These are phyloP conservation scores for Wickerhamomyces tratensis DNA, from an alignment of 805 yeast genomes.

Conservation along the genomic window DNA sequence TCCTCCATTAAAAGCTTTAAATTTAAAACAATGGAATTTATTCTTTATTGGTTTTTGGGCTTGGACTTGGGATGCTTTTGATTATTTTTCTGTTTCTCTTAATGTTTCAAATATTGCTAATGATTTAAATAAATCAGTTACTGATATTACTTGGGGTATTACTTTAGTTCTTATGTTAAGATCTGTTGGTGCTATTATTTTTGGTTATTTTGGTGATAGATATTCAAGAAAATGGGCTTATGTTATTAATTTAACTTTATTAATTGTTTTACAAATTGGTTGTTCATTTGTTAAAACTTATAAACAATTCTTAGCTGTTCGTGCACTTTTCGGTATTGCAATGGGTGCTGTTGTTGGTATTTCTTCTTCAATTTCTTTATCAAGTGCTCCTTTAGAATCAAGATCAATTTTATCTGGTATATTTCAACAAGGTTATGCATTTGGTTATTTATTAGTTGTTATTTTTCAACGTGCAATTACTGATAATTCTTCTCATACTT, in stretches of 20 bases:
- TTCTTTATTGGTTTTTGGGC: conserved; percentile 43
- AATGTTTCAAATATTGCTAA: conserved; percentile 38
- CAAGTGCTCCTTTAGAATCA: conserved; percentile 42
- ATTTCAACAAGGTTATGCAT: conserved; percentile 74
- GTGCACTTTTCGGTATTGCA: conserved; percentile 51
- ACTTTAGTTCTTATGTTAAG: conserved; percentile 61
- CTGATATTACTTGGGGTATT: conserved; percentile 49
- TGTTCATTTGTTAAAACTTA: conserved; percentile 52
- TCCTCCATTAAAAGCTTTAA: conserved; percentile 40
- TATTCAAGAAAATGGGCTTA: conserved; percentile 56
- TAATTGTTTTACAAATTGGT: conserved; percentile 49
- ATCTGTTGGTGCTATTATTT: conserved; percentile 55
- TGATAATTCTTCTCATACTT: conserved; percentile 37
- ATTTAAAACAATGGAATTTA: conserved; percentile 42
- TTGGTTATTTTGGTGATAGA: conserved; percentile 50
- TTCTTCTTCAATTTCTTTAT: conserved; percentile 38
- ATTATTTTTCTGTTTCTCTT: conserved; percentile 48
- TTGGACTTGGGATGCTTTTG: conserved; percentile 63
- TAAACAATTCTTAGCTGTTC: conserved; percentile 47
- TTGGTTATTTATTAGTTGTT: conserved; percentile 59
- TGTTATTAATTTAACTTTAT: conserved; percentile 32
- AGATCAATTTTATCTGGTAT: conserved; percentile 56
- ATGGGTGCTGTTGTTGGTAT: conserved; percentile 42
- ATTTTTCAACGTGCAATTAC: conserved; percentile 56
- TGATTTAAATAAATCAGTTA: conserved; percentile 33